Evolutionary conservation across 2,329 filamentous ascomycete genomes (phyloP).

Genomic region (Talaromyces sp.): DNA sequence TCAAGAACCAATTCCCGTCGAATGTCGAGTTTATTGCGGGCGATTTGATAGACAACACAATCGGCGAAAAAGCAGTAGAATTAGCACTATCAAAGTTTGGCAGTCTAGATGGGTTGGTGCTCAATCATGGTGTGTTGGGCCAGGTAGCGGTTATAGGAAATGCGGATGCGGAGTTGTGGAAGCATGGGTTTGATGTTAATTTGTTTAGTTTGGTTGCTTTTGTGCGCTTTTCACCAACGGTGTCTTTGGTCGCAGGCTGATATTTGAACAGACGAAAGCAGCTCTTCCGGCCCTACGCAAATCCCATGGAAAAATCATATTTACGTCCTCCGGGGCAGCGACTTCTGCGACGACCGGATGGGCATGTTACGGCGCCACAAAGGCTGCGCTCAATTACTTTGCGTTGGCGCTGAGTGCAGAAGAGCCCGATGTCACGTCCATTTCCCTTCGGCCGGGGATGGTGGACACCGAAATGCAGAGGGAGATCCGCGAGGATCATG

Average conservation of each 20-base stretch:
- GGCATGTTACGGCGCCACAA: slow-evolving; percentile 79
- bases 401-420: slow-evolving; percentile 70
- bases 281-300: slow-evolving; percentile 67
- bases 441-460: slow-evolving; percentile 74
- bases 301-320: slow-evolving; percentile 68
- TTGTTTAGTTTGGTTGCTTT: slow-evolving; percentile 79
- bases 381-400: slow-evolving; percentile 80
- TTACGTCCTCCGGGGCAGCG: slow-evolving; percentile 78
- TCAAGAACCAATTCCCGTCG: slow-evolving; percentile 54
- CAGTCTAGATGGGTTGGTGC: slow-evolving; percentile 71
- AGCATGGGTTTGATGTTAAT: slow-evolving; percentile 74
- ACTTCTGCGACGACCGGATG: slow-evolving; percentile 65
- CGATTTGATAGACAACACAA: slow-evolving; percentile 55
- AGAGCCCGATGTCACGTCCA: slow-evolving; percentile 70
- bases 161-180: slow-evolving; percentile 71
- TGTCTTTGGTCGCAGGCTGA: no score
- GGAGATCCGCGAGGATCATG: slow-evolving; percentile 73
- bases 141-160: slow-evolving; percentile 71
- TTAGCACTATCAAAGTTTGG: slow-evolving; percentile 68
- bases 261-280: slow-evolving; percentile 62
- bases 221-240: no score
- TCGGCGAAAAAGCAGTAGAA: slow-evolving; percentile 63
- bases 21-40: slow-evolving; percentile 58
- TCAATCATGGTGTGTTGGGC: slow-evolving; percentile 84
- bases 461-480: slow-evolving; percentile 90